phyloP scores from a whole-genome alignment of 305 asterid genomes.

The Fraxinus latifolia region DNA sequence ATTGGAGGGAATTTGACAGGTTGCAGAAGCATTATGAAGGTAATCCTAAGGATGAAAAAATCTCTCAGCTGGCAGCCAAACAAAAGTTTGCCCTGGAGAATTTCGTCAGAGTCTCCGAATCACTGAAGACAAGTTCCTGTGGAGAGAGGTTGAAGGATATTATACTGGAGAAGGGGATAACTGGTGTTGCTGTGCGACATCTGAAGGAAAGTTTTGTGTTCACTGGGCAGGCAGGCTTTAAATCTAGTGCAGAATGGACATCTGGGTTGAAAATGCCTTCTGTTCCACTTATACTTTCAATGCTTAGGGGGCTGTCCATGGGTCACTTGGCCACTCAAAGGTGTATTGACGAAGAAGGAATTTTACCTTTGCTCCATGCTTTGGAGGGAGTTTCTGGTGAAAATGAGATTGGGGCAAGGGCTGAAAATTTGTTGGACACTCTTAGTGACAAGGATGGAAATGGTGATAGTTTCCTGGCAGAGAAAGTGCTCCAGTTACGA shows the following conservation, averaged over 20 bases:
- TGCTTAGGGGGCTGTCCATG: slow-evolving; percentile 93
- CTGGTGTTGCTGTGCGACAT: slow-evolving; percentile 76
- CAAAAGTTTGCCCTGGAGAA: slow-evolving; percentile 93
- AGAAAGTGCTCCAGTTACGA: slow-evolving; percentile 75
- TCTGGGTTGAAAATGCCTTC: slow-evolving; percentile 76
- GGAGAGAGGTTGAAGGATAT: slow-evolving; percentile 98
- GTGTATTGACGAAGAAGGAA: slow-evolving; percentile 81
- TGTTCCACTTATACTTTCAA: slow-evolving; percentile 85
- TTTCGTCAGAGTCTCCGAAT: slow-evolving; percentile 94
- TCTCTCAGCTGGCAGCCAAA: slow-evolving; percentile 67
- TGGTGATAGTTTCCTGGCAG: slow-evolving; percentile 78
- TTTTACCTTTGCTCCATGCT: slow-evolving; percentile 87
- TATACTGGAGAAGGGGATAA: slow-evolving; percentile 88
- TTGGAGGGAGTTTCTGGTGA: slow-evolving; percentile 96
- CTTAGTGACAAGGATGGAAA: slow-evolving; percentile 85
- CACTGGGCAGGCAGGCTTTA: slow-evolving; percentile 74
- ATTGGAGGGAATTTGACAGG: slow-evolving; percentile 83
- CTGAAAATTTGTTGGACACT: slow-evolving; percentile 94
- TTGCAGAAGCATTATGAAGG: slow-evolving; percentile 70
- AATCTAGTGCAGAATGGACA: slow-evolving; percentile 72
- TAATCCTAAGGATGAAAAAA: slow-evolving; percentile 70
- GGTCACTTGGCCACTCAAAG: slow-evolving; percentile 92
- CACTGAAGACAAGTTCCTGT: slow-evolving; percentile 91
- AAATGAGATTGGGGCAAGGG: slow-evolving; percentile 98
- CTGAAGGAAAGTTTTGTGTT: slow-evolving; percentile 74